Base-by-base conservation (phyloP, 805 yeast genomes). In the Ogataea dorogensis region DNA sequence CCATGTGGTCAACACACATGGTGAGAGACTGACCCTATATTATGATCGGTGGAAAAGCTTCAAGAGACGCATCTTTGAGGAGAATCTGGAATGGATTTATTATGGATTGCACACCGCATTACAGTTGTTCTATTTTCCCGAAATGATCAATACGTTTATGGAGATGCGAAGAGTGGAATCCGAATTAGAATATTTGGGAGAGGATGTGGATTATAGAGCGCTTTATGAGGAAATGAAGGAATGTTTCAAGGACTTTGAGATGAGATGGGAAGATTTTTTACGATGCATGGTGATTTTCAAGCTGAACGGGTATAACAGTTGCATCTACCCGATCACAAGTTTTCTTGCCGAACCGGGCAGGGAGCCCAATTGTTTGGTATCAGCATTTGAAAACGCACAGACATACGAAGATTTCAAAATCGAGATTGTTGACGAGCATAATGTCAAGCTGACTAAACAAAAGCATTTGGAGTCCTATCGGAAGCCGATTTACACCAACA, bases 391-490 rank as follows among this genome's bases (percentile, higher is more conserved):
- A 8, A 39, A 20, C 2, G 38, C 36, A 3, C 26, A 28, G 14
- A 43, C 40, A 10, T 47, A 46, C 34, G 62, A 58, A 27, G 61
- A 59, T 26, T 53, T 57, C 34, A 38, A 37, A 13, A 40, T 59
- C 8, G 49, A 49, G 29, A 30, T 48, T 17, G 31, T 42, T 10
- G 44, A 40, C 9, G 45, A 43, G n/a, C 40, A 43, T 10, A 41
- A 52, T 3, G 47, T 58, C 8, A 47, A 43, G 21, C 23, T 58
- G 16, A 42, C 44, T 2, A 42, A 48, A 27, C 47, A 55, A 28
- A 43, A 40, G 17, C 48, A 49, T 28, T 24, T 39, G 10, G 60
- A 56, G 31, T 40, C 46, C 5, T 34, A 28, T 17, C 42, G 48
- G 10, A 54, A 49, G 16, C 61, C 61, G 5, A 46, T 56, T 19